phyloP scores from a whole-genome alignment of 805 yeast genomes.

The Yarrowia hollandica region DNA sequence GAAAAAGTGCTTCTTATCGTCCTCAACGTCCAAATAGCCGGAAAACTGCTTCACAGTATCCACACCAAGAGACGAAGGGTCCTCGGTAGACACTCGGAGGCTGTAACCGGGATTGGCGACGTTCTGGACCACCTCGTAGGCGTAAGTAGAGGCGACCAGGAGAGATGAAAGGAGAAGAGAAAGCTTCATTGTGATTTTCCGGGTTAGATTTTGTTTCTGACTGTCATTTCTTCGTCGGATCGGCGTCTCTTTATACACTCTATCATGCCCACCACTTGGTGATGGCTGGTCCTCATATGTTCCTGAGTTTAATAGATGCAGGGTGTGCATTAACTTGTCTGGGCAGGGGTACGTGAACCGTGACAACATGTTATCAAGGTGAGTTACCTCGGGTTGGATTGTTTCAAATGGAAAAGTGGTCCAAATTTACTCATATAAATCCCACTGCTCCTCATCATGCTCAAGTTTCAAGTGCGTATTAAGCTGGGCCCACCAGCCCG shows the following conservation, averaged over 20 bases:
- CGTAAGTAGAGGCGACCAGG: neutral
- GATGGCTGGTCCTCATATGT: no score
- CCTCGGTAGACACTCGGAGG: conserved; percentile 1
- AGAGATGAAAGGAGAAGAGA: neutral
- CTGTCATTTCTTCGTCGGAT: neutral
- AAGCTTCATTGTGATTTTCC: neutral
- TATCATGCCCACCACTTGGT: conserved; percentile 1
- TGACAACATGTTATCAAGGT: no score
- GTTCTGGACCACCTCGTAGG: conserved; percentile 1
- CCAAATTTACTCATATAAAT: no score
- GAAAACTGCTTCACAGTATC: conserved; percentile 74
- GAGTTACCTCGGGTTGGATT: no score
- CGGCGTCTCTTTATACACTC: neutral
- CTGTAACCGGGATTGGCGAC: conserved; percentile 11
- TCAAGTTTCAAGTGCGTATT: no score
- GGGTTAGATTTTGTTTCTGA: neutral
- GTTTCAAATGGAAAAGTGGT: neutral
- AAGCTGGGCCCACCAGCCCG: no score
- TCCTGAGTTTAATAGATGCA: conserved; percentile 21
- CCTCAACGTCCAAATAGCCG: conserved; percentile 73
- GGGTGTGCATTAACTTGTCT: conserved; percentile 3
- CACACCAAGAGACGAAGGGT: conserved; percentile 50
- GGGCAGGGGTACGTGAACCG: conserved; percentile 1
- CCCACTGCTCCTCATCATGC: no score
- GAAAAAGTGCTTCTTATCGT: conserved; percentile 76